Conservation (phyloP, 768 basidiomycete genomes). For the Termitomyces sp. region DNA sequence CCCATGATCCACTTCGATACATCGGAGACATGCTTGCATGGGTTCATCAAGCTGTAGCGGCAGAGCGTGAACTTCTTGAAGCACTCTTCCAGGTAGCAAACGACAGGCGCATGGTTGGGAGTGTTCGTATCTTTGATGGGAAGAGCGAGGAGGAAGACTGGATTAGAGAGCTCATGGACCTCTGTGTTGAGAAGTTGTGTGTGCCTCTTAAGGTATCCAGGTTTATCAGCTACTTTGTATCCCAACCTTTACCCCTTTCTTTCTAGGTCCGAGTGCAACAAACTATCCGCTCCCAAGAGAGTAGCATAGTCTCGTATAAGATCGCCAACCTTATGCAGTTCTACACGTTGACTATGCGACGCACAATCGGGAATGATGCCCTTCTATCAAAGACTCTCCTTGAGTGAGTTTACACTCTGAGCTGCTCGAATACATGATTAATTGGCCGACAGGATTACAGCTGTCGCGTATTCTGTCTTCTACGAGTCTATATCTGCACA, state of each 20-base stretch:
- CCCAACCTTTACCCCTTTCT: background rate
- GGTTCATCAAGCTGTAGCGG: constrained; percentile 95
- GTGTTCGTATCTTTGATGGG: constrained; percentile 50
- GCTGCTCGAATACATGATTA: background rate
- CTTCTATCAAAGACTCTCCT: constrained; percentile 71
- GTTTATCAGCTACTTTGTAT: constrained; percentile 5
- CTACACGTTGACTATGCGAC: constrained; percentile 88
- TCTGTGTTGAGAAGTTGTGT: constrained; percentile 78
- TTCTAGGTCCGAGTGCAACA: constrained; percentile 84
- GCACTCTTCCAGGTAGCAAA: constrained; percentile 72
- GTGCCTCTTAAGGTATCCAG: constrained; percentile 77
- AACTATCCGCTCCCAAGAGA: constrained; percentile 91
- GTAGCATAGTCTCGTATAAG: constrained; percentile 88
- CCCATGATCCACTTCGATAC: constrained; percentile 95
- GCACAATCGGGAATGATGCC: constrained; percentile 87
- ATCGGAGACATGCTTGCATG: constrained; percentile 98
- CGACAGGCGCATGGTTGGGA: constrained; percentile 75
- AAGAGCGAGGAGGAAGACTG: constrained; percentile 72
- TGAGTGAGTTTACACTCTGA: constrained; percentile 53
- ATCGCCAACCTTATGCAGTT: constrained; percentile 95
- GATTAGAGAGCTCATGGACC: constrained; percentile 79
- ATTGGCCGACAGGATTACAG: constrained; percentile 62
- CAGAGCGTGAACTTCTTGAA: constrained; percentile 93
- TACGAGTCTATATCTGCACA: constrained; percentile 86
- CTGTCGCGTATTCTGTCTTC: constrained; percentile 79